Conservation (phyloP, 768 basidiomycete species). For the Tricholoma sp. region DNA sequence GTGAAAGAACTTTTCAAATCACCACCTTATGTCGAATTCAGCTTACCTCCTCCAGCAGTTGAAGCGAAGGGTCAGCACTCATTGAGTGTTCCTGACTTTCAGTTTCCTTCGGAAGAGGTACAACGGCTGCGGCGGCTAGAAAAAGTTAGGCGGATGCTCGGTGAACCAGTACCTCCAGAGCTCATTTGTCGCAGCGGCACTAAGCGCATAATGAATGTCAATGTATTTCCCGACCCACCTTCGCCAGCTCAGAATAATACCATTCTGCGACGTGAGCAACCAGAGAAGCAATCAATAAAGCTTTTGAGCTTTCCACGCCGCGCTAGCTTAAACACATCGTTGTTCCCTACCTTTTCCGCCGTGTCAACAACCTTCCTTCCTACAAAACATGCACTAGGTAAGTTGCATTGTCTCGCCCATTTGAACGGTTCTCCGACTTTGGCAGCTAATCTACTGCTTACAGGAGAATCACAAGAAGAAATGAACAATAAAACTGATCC, state of each 20-base stretch:
- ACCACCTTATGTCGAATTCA: slow-evolving; percentile 8
- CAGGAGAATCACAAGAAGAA: neutral
- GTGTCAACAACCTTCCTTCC: slow-evolving; percentile 6
- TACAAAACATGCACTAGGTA: slow-evolving; percentile 7
- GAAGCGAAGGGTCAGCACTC: slow-evolving; percentile 1
- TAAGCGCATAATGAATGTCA: slow-evolving; percentile 6
- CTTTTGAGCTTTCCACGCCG: neutral
- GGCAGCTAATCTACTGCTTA: neutral
- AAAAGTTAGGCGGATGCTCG: slow-evolving; percentile 18
- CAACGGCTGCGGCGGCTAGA: slow-evolving; percentile 9
- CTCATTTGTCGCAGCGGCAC: slow-evolving; percentile 11
- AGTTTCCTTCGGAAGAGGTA: slow-evolving; percentile 12
- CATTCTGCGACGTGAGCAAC: neutral
- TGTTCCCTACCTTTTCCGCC: slow-evolving; percentile 9
- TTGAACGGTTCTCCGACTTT: neutral
- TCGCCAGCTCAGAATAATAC: neutral
- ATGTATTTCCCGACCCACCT: slow-evolving; percentile 10
- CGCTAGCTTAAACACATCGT: slow-evolving; percentile 9
- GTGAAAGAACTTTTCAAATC: slow-evolving; percentile 8
- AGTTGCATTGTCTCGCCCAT: slow-evolving; percentile 3
- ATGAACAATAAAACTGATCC: neutral
- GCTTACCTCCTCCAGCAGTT: neutral
- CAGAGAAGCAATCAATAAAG: neutral
- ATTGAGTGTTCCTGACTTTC: slow-evolving; percentile 7
- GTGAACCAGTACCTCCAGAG: slow-evolving; percentile 17